Base-by-base conservation (phyloP, 306 rosid species). In the Gleditsia sinensis region DNA sequence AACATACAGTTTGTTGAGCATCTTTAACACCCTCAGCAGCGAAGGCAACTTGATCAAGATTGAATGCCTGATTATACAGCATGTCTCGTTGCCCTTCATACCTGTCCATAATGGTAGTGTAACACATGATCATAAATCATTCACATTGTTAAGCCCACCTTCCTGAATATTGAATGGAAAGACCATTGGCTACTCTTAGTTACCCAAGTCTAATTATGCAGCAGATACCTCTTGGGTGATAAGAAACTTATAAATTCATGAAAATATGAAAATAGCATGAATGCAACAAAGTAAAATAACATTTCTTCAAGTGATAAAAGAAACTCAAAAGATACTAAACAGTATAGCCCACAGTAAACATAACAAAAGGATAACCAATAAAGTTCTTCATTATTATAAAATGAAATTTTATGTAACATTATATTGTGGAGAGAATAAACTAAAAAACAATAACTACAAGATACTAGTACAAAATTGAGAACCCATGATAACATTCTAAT, bases 21-120 rank as follows among this genome's bases (percentile, higher is more conserved):
- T 90, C 97, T 86, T 88, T 95, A 27, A 88, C 85, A 63, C 92
- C 96, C 81, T 95, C 96, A 0, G 99, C 34, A 67, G 96, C 99
- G 69, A 88, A 95, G 72, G 93, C 81, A 82, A 95, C 99, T 90
- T 95, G 99, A 75, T 94, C 98, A 4, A 94, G 96, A 84, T 92
- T 94, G 72, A 88, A 90, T 6, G 97, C 92, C 93, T 87, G 99
- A 87, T 86, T 90, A 76, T 90, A 92, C 62, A 94, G 84, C 95
- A 92, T 90, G 78, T 92, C 96, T 30, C 95, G 96, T 49, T 94
- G 99, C 53, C 96, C 99, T 86, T 92, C 99, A 84, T 94, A 94
- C 96, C 98, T 94, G 91, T 78, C 61, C 69, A 88, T 36, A 77
- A 34, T 62, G 9, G 69, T 32, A 17, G 76, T 17, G 24, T 16